Percentiles rank a stretch among this genome's conserved stretches.
These are phyloP conservation scores for Phalaenopsis aphrodite DNA, from an alignment of 106 monocot species.

Conservation along the genomic window DNA sequence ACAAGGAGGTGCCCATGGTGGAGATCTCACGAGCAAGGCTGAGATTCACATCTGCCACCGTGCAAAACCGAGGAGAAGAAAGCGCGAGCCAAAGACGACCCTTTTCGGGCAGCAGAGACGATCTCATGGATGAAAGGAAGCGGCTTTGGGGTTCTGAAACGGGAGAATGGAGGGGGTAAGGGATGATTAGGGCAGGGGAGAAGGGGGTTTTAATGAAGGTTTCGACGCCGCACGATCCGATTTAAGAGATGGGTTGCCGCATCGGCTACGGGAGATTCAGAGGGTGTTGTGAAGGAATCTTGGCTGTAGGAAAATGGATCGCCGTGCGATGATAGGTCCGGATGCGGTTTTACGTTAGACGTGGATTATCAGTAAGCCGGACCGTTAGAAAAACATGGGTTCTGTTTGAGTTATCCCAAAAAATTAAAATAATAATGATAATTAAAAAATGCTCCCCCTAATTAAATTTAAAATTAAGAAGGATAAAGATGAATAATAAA, in stretches of 20 bases:
- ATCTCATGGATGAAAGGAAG: neutral
- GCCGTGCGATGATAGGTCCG: neutral
- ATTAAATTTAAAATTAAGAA: no score
- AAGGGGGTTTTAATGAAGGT: neutral
- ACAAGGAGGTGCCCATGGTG: constrained; percentile 10
- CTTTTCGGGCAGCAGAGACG: neutral
- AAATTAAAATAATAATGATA: no score
- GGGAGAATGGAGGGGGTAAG: neutral
- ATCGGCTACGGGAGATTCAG: neutral
- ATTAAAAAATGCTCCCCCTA: no score
- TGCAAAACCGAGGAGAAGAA: neutral
- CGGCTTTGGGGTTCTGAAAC: neutral
- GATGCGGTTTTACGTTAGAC: neutral
- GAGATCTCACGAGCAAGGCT: constrained; percentile 18
- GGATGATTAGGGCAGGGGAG: neutral
- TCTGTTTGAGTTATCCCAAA: no score
- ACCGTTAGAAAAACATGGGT: no score
- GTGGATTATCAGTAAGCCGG: neutral
- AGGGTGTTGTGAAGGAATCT: neutral
- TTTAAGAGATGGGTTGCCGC: neutral
- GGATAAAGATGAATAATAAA: no score
- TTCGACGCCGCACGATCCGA: neutral
- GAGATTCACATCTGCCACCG: constrained; percentile 3
- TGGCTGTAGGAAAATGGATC: neutral
- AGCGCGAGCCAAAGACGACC: neutral